A percentile compares a stretch with the other conserved stretches of the same genome.
phyloP scores from a whole-genome alignment of 257 asterid species.

The Jacaranda mimosifolia region DNA sequence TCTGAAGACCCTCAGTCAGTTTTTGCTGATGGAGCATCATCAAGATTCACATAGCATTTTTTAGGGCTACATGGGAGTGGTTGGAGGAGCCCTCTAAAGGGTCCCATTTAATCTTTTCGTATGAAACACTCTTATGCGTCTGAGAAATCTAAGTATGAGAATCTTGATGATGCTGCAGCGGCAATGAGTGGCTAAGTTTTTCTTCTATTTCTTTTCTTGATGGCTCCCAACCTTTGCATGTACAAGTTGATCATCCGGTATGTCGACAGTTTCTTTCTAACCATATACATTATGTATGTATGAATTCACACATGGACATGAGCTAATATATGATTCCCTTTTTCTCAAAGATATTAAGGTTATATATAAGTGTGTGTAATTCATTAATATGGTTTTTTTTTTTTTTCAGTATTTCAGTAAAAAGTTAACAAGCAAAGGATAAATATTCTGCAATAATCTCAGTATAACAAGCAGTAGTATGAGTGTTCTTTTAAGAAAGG shows the following conservation, averaged over 20 bases:
- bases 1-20: conserved; percentile 44
- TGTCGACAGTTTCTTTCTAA: background rate
- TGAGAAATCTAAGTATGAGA: conserved; percentile 45
- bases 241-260: background rate
- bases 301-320: too few relatives aligned
- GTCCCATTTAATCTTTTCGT: background rate
- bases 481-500: background rate
- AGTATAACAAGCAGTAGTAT: background rate
- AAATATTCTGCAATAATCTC: background rate
- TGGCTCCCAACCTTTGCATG: background rate
- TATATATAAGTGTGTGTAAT: background rate
- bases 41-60: conserved; percentile 68
- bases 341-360: background rate
- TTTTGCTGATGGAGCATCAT: conserved; percentile 72
- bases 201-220: background rate
- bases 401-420: too few relatives aligned
- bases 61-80: conserved; percentile 37
- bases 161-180: conserved; percentile 93
- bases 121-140: background rate
- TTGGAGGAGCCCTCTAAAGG: background rate
- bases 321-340: background rate
- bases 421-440: background rate
- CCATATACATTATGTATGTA: too few relatives aligned
- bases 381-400: background rate
- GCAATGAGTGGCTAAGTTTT: conserved; percentile 54